Evolutionary conservation across 2,329 filamentous ascomycete species (phyloP).

Genomic region (Monosporascus sp.): DNA sequence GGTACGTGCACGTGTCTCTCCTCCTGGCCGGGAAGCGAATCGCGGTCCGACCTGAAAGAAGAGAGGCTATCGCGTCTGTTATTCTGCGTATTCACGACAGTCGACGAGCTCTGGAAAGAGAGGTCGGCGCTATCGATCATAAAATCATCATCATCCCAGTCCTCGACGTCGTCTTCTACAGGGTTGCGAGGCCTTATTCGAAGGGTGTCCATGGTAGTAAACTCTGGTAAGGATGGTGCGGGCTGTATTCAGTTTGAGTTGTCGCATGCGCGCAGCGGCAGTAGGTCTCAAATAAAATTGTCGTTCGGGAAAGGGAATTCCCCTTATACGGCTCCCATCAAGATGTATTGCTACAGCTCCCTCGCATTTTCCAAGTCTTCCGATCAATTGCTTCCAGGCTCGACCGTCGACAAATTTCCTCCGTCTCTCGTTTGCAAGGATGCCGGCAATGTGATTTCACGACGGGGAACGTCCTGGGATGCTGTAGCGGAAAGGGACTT

Average conservation of each 20-base stretch:
- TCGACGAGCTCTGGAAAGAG: constrained; percentile 49
- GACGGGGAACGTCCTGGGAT: background rate
- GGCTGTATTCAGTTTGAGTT: background rate
- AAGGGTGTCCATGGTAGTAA: constrained; percentile 47
- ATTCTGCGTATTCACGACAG: constrained; percentile 36
- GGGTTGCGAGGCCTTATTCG: constrained; percentile 48
- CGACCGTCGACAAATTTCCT: background rate
- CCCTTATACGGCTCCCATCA: background rate
- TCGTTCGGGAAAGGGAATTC: background rate
- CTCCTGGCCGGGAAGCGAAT: constrained; percentile 71
- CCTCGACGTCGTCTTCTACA: constrained; percentile 61
- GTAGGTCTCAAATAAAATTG: background rate
- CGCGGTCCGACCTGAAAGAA: constrained; percentile 78
- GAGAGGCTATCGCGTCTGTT: constrained; percentile 72
- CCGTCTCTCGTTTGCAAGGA: background rate
- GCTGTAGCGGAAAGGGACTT: background rate
- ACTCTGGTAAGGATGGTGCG: background rate
- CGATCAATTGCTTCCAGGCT: background rate
- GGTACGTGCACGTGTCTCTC: constrained; percentile 84
- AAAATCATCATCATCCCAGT: constrained; percentile 76
- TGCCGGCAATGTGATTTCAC: background rate
- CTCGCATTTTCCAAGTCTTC: background rate
- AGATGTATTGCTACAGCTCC: background rate
- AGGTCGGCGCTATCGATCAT: constrained; percentile 64
- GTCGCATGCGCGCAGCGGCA: background rate